Conservation (phyloP, 306 rosid genomes). For the Ceratonia siliqua region DNA sequence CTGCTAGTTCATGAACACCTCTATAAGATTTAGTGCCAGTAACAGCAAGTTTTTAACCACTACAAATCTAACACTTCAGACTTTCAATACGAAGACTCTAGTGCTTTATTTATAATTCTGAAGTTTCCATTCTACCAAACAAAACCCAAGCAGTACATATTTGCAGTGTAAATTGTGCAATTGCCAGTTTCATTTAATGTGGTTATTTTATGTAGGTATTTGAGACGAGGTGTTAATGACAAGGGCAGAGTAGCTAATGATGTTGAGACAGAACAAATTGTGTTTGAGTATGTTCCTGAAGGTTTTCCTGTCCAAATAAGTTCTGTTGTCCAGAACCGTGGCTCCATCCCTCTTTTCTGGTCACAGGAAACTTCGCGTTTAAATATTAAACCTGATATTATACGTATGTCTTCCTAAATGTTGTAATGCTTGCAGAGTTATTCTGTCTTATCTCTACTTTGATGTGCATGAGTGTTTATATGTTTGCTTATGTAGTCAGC, state of each 20-base stretch:
- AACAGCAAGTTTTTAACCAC: background rate
- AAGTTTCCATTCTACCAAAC: background rate
- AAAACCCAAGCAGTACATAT: background rate
- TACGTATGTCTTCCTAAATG: slow-evolving; percentile 52
- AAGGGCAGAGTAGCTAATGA: slow-evolving; percentile 97
- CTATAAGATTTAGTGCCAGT: background rate
- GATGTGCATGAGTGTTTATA: background rate
- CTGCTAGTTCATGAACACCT: background rate
- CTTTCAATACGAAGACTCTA: background rate
- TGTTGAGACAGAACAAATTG: slow-evolving; percentile 94
- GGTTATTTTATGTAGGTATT: slow-evolving; percentile 55
- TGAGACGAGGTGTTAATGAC: slow-evolving; percentile 94
- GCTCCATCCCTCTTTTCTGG: slow-evolving; percentile 99
- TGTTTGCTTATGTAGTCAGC: slow-evolving; percentile 13
- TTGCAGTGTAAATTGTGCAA: slow-evolving; percentile 12
- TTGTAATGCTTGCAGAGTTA: background rate
- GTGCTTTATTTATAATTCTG: background rate
- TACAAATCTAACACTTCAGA: background rate
- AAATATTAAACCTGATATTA: slow-evolving; percentile 85
- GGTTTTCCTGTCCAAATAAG: slow-evolving; percentile 71
- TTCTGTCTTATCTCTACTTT: background rate
- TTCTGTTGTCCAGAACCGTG: slow-evolving; percentile 91
- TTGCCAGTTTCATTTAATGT: slow-evolving; percentile 12
- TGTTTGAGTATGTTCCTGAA: slow-evolving; percentile 66
- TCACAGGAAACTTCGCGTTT: slow-evolving; percentile 94